Evolutionary conservation across 441 rosid genomes (phyloP), one percentile per base, ranked within the genome.

Genomic region (Manihot esculenta): DNA sequence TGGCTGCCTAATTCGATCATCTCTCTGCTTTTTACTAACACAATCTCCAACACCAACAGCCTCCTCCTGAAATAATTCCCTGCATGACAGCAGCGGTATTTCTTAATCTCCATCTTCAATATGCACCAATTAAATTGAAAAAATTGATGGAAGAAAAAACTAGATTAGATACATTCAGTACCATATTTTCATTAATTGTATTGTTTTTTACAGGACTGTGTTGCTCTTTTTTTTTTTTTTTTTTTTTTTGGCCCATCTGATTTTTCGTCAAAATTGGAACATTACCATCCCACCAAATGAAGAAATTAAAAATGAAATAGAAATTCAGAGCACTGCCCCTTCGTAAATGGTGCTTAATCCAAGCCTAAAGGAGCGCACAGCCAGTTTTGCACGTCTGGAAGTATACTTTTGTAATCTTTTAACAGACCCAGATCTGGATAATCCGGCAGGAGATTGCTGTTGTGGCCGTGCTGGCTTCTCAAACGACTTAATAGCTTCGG

Each of bases 281-380:
- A 41, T 45, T 24, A 41, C 3, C 17, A 2, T 24, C 47, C 66
- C 24, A 1, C 12, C 0, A 18, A 0, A 60, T 1, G 4, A 8
- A 48, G 55, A 66, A 35, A 11, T 5, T 1, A 9, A 27, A 3
- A 53, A 60, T 41, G 0, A 47, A 21, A 13, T 21, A 11, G 21
- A 67, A 42, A 10, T 48, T 80, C 23, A 85, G 38, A 72, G 58
- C 12, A 76, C 85, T 14, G 82, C 56, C 10, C 92, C 90, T 80
- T 91, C 97, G 13, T 88, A 72, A 51, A 91, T 88, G 15, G 95
- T 88, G 42, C 81, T 77, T 38, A 91, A 76, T 65, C 81, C 77
- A 69, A 88, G 81, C 71, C 86, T 76, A 65, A 86, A 88, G 1
- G 97, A 88, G 0, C 88, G 87, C 68, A 82, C 93, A 41, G 87